phyloP scores from a whole-genome alignment of 306 rosid genomes.

The Psophocarpus tetragonolobus region DNA sequence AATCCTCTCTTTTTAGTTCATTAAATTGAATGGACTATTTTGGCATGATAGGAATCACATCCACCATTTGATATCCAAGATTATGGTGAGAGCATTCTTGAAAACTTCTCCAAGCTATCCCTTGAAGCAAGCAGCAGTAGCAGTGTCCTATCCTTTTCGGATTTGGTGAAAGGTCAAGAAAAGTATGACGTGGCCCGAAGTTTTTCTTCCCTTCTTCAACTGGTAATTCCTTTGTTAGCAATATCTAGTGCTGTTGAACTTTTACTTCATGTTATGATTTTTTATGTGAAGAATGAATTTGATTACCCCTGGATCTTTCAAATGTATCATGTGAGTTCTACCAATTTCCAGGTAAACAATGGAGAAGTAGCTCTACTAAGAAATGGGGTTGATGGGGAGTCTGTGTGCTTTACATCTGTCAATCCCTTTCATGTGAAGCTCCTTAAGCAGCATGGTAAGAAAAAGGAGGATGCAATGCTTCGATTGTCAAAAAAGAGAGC shows the following conservation, averaged over 20 bases:
- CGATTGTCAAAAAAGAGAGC: slow-evolving; percentile 55
- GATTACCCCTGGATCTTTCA: not conserved
- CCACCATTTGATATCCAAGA: slow-evolving; percentile 84
- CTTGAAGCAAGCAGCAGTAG: slow-evolving; percentile 51
- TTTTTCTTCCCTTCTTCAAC: slow-evolving; percentile 88
- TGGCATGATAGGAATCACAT: slow-evolving; percentile 62
- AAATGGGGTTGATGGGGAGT: slow-evolving; percentile 43
- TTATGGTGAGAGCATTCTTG: slow-evolving; percentile 70
- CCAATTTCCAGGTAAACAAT: slow-evolving; percentile 78
- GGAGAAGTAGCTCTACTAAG: slow-evolving; percentile 69
- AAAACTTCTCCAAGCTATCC: slow-evolving; percentile 65
- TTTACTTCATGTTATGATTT: slow-evolving; percentile 24
- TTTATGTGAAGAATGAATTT: not conserved
- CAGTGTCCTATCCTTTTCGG: slow-evolving; percentile 55
- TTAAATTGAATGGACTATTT: slow-evolving; percentile 32
- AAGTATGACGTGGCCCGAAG: slow-evolving; percentile 82
- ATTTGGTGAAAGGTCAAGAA: slow-evolving; percentile 69
- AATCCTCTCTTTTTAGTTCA: not conserved
- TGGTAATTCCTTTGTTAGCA: slow-evolving; percentile 55
- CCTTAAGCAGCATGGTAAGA: slow-evolving; percentile 49
- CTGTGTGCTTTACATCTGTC: slow-evolving; percentile 60
- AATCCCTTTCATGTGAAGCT: slow-evolving; percentile 75
- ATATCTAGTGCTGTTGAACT: not conserved
- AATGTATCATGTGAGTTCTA: not conserved
- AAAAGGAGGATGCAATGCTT: slow-evolving; percentile 29